Evolutionary conservation across 1,284 basidiomycete genomes (phyloP), one percentile per base, ranked within the genome.

Genomic region (Hortiboletus rubellus): DNA sequence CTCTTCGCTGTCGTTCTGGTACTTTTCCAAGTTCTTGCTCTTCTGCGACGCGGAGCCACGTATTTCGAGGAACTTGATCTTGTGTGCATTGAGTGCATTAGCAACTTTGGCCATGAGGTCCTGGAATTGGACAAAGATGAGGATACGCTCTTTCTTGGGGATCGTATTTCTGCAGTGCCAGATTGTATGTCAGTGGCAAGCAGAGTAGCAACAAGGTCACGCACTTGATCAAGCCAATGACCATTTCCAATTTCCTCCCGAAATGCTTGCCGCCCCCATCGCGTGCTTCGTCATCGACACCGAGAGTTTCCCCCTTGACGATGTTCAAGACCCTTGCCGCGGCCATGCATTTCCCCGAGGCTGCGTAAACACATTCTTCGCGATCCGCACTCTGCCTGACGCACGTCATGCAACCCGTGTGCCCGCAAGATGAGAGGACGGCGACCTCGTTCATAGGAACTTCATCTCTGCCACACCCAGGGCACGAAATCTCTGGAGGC

Each of bases 51-150:
- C 91, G 6, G 84, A 84, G 38, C 95, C 96, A 54, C 84, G 84
- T 70, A 97, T 89, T 67, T 94, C 89, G 40, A 92, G 82, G 74
- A 86, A 94, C 34, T 80, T 78, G 67, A 98, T 86, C 18, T 83
- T 82, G 66, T 93, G 83, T 45, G 83, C 81, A 1, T 73, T 76
- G 59, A 98, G 82, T 0, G 93, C 92, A 59, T 94, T 91, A 7
- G 85, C 85, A 40, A 97, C 91, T 73, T 96, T 97, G 68, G 86
- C 85, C 79, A 91, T 92, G 59, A 98, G 81, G 72, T 97, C 96
- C 10, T 87, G 88, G 80, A 96, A 98, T 68, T 98, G 95, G 14
- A 96, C 90, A 73, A 98, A 98, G 52, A 98, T 84, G 41, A 98
- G 82, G 14, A 96, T 82, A 3, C 93, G 87, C 63, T 97, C 93